Base-by-base conservation (phyloP, 2,329 filamentous ascomycete species). In the Ceratocystiopsis sp. region DNA sequence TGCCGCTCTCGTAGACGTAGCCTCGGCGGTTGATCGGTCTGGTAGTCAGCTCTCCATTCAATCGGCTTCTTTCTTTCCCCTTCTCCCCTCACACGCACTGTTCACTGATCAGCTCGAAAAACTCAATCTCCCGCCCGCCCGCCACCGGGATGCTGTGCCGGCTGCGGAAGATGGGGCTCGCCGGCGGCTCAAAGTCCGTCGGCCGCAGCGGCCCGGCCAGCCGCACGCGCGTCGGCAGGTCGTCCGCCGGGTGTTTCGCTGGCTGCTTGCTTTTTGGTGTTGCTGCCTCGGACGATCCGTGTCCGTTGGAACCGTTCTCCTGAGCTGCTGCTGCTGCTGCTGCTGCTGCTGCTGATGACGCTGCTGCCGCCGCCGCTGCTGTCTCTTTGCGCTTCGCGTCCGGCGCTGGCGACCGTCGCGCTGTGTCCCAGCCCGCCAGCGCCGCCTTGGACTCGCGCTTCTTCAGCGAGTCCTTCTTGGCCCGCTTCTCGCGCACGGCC, bases 1-100 rank as follows among this genome's bases (percentile, higher is more conserved):
- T 87, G 57, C 84, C 93, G 53, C 87, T 83, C 32, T 79, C 82
- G 58, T 96, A 96, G 46, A 85, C 81, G 58, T 89, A 96, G 44
- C 80, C 74, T 53, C 75, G 78, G 52, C 78, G 78, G 50, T 79
- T 80, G 42, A 51, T 48, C 2, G 51, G 47, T 34, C 50, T 52
- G 45, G 75, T 71, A 35, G 29, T 9, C 7, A 4, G 4, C 19
- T 21, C 19, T 21, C 19, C 19, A 7, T 21, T 21, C 15, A 37
- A 25, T n/a, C n/a, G n/a, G 12, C 13, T 21, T 7, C 19, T 7
- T 21, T 21, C 19, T 7, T 21, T 21, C 19, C 7, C 7, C 19
- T 21, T 7, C 19, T 21, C 19, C 7, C 7, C 7, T 21, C 19
- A 21, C 19, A 40, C 73, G 57, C 59, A 78, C 75, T 80, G 75